Evolutionary conservation across 768 basidiomycete species (phyloP), one percentile per base, ranked within the genome.

Genomic region (Lactarius sp.): DNA sequence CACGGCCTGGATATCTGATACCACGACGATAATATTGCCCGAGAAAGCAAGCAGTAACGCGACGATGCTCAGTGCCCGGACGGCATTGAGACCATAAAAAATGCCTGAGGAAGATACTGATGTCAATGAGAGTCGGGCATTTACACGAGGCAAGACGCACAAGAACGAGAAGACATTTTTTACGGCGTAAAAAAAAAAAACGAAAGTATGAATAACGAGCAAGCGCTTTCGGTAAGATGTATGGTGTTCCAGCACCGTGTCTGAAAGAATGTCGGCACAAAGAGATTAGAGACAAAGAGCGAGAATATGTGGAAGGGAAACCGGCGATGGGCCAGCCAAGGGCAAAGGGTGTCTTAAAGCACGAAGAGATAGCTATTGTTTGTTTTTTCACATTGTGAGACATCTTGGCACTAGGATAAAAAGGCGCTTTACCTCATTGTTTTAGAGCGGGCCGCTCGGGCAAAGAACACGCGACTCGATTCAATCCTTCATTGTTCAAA

Each of bases 51-150:
- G 83, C 7, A 90, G 66, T 57, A 96, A 81, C 8, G 85, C 80
- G 56, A 95, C 80, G 69, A 97, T 85, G 75, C 90, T 92, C 52
- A 97, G 74, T 41, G 81, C 75, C 34, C 94, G 90, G 70, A 91
- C 81, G 70, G 72, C 80, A 70, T 96, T 95, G 70, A 96, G 86
- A 52, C 80, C 83, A 70, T 90, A 85, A 78, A 92, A 94, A 31
- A 82, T 70, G 69, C 85, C 81, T 82, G 66, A 10, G 27, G 20
- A 33, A 1, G 31, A 16, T n/a, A 10, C 33, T 34, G 20, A 16
- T 8, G 16, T 60, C 27, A 53, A 34, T 46, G 34, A 27, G 10
- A 56, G 22, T n/a, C 13, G 27, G 37, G 31, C 36, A 36, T 46
- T 14, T 10, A 44, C 10, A 34, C 27, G 18, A 20, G 33, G 37